phyloP scores from a whole-genome alignment of 345 rosid genomes.

The Cardamine occulta region DNA sequence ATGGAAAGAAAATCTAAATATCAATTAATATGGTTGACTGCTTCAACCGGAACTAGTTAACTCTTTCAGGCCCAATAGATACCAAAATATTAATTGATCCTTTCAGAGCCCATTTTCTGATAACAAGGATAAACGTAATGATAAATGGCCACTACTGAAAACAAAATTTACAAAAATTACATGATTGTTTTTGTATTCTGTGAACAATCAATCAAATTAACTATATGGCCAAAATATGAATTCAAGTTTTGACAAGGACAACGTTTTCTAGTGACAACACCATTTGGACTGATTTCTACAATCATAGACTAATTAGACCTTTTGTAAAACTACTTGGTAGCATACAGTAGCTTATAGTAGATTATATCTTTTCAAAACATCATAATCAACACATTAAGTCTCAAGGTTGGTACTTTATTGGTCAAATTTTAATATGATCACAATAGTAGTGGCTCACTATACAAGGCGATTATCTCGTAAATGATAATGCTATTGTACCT shows the following conservation, averaged over 20 bases:
- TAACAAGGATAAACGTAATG: too few species aligned
- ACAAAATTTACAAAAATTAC: too few species aligned
- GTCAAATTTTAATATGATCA: conserved; percentile 17
- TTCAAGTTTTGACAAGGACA: neutral
- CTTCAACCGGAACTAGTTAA: conserved; percentile 15
- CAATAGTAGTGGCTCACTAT: conserved; percentile 31
- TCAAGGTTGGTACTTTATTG: conserved; percentile 1
- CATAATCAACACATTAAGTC: conserved; percentile 17
- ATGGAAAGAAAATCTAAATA: neutral
- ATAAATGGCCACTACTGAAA: too few species aligned
- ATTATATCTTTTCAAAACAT: neutral
- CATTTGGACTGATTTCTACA: neutral
- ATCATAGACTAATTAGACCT: conserved; percentile 12
- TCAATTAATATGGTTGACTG: conserved; percentile 11
- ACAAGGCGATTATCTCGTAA: conserved; percentile 9
- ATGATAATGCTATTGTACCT: conserved; percentile 19
- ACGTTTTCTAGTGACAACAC: neutral
- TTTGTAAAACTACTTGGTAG: neutral
- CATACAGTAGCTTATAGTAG: neutral
- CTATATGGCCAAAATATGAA: neutral
- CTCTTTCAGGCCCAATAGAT: neutral
- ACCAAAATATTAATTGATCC: neutral
- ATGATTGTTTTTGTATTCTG: neutral
- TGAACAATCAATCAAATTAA: neutral
- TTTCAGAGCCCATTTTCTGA: conserved; percentile 4